phyloP scores from a whole-genome alignment of 768 basidiomycete species.

The Trametes punicea region DNA sequence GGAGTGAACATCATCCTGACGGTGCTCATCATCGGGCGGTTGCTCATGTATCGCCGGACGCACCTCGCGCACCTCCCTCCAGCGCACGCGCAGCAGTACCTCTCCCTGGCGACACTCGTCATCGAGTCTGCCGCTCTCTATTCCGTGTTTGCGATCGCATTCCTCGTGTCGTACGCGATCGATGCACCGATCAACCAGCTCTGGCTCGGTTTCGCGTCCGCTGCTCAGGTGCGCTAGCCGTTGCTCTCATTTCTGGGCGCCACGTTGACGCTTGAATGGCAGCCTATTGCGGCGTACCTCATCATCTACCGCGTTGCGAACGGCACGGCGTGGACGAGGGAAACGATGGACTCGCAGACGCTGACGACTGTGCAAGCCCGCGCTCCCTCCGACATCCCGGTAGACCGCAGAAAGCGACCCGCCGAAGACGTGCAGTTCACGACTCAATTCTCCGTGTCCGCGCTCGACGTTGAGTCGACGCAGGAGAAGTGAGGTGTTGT shows the following conservation, averaged over 20 bases:
- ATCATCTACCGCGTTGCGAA: slow-evolving; percentile 27
- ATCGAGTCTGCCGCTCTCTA: slow-evolving; percentile 30
- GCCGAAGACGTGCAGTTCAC: slow-evolving; percentile 3
- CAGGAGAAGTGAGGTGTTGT: slow-evolving; percentile 5
- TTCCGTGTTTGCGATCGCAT: slow-evolving; percentile 25
- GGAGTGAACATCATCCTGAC: slow-evolving; percentile 28
- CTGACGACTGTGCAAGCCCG: slow-evolving; percentile 3
- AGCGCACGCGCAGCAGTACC: slow-evolving; percentile 23
- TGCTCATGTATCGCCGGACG: slow-evolving; percentile 23
- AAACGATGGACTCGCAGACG: slow-evolving; percentile 10
- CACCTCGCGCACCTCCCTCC: slow-evolving; percentile 19
- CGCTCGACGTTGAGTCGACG: slow-evolving; percentile 2
- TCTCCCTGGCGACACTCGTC: slow-evolving; percentile 25
- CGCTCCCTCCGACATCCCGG: not conserved
- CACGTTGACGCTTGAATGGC: not conserved
- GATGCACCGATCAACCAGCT: slow-evolving; percentile 24
- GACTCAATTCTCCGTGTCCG: slow-evolving; percentile 3
- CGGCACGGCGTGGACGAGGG: slow-evolving; percentile 21
- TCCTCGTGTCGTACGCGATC: slow-evolving; percentile 27
- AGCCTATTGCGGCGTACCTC: slow-evolving; percentile 26
- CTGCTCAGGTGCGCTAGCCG: slow-evolving; percentile 19
- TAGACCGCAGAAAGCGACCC: not conserved
- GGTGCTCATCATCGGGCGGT: slow-evolving; percentile 22
- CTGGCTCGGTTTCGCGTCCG: slow-evolving; percentile 19
- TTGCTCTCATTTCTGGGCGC: not conserved